Evolutionary conservation across 2,329 filamentous ascomycete genomes (phyloP).

Genomic region (Colletotrichum coccodes): DNA sequence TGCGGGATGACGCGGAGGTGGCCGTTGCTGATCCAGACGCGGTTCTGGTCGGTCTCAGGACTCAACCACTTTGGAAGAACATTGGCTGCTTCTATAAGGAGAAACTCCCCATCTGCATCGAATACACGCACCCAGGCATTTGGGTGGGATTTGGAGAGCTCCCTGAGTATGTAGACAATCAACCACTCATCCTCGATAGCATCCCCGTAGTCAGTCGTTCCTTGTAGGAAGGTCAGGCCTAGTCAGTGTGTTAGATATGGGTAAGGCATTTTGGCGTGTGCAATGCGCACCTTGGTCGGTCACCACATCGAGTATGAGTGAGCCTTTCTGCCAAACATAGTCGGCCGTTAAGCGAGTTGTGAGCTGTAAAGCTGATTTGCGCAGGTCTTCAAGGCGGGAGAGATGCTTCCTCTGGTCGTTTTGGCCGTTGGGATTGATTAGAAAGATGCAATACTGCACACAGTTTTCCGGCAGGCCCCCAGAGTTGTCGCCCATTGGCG

Average conservation of each 20-base stretch:
- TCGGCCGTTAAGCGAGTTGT: constrained; percentile 74
- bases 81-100: constrained; percentile 93
- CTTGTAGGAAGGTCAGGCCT: constrained; percentile 74
- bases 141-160: constrained; percentile 78
- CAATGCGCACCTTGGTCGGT: constrained; percentile 62
- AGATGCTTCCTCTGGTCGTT: constrained; percentile 66
- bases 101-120: constrained; percentile 94
- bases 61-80: constrained; percentile 90
- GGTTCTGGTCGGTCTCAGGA: constrained; percentile 87
- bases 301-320: constrained; percentile 76
- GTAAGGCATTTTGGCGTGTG: background rate
- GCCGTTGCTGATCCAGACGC: constrained; percentile 88
- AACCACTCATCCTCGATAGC: constrained; percentile 98
- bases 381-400: constrained; percentile 74
- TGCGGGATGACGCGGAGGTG: constrained; percentile 79
- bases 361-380: constrained; percentile 75
- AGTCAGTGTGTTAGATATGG: constrained; percentile 4
- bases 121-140: constrained; percentile 84
- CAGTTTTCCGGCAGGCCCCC: constrained; percentile 78
- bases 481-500: constrained; percentile 33
- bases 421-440: constrained; percentile 62
- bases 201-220: constrained; percentile 88
- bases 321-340: constrained; percentile 95
- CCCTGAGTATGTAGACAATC: constrained; percentile 87
- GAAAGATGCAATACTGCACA: constrained; percentile 84